These are phyloP conservation scores for Aphanocladium album DNA, from an alignment of 2,329 filamentous ascomycete genomes.

Conservation along the genomic window DNA sequence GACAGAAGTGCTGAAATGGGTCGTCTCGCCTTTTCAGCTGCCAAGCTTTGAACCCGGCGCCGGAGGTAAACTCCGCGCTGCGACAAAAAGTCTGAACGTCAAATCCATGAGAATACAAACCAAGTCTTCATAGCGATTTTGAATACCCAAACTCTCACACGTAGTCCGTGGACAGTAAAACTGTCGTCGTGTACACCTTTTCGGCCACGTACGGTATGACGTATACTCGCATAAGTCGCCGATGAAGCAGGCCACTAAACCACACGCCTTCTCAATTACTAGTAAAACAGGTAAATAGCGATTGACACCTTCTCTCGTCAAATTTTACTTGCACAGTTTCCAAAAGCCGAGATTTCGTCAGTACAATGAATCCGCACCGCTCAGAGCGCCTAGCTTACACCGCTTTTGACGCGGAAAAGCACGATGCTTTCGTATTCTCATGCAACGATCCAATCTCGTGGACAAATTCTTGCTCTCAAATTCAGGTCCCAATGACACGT, in stretches of 20 bases:
- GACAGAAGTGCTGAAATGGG: no score
- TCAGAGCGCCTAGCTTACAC: conserved; percentile 8
- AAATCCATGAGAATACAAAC: neutral
- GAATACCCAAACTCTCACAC: no score
- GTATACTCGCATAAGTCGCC: neutral
- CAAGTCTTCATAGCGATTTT: no score
- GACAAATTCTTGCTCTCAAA: conserved; percentile 1
- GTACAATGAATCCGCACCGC: conserved; percentile 1
- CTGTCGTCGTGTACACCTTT: no score
- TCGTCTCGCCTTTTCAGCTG: conserved; percentile 1
- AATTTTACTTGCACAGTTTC: no score
- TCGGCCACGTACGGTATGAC: neutral
- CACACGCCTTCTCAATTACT: no score
- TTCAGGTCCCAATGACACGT: conserved; percentile 7
- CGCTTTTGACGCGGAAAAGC: neutral
- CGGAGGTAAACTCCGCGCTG: neutral
- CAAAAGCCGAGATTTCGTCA: no score
- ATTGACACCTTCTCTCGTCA: no score
- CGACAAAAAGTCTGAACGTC: neutral
- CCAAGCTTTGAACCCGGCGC: neutral
- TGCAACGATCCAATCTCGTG: conserved; percentile 4
- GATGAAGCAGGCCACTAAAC: neutral
- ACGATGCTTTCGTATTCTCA: neutral
- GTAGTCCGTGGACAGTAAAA: no score
- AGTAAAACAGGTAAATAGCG: no score